Evolutionary conservation across 495 filamentous ascomycete genomes (phyloP).

Genomic region (Tuber magnatum): DNA sequence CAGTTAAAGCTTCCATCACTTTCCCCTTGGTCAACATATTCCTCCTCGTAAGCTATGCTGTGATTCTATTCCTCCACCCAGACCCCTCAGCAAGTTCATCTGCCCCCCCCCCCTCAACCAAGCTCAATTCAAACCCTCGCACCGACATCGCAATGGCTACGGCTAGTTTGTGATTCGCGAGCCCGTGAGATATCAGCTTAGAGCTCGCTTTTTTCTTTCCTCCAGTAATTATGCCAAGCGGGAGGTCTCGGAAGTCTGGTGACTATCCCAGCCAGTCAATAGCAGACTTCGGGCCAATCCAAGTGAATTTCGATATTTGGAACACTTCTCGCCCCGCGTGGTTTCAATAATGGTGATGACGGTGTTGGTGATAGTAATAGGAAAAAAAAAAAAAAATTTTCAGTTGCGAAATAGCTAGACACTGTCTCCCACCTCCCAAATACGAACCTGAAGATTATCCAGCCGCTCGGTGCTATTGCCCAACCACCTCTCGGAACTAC

Average conservation of each 20-base stretch:
- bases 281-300: not conserved
- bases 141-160: not conserved
- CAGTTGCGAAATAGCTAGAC: conserved; percentile 15
- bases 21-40: not conserved
- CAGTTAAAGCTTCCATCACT: not conserved
- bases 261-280: not conserved
- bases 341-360: not conserved
- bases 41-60: not conserved
- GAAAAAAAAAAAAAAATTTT: not conserved
- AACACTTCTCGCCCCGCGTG: not conserved
- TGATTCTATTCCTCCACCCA: not conserved
- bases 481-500: conserved; percentile 18
- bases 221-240: not conserved
- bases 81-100: not conserved
- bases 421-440: conserved; percentile 12
- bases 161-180: not conserved
- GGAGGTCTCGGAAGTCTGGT: not conserved
- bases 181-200: not conserved
- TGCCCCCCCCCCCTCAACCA: not conserved
- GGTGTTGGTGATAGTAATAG: not conserved
- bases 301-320: not conserved
- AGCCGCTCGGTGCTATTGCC: not conserved
- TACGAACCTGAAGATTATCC: conserved; percentile 12
- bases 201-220: not conserved
- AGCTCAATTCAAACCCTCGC: not conserved